phyloP scores from a whole-genome alignment of 305 asterid species.

The Solanum chacoense region DNA sequence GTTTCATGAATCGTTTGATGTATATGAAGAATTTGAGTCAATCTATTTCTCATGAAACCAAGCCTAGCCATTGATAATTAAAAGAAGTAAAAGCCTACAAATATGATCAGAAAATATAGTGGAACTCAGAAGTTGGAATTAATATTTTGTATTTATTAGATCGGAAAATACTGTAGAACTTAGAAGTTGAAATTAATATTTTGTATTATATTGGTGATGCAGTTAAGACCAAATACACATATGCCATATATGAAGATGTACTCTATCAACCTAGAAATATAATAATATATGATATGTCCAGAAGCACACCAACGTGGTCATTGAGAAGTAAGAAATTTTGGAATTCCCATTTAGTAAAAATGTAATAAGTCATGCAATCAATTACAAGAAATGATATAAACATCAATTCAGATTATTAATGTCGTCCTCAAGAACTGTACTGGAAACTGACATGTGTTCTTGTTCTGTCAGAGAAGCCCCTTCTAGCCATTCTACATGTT shows the following conservation, averaged over 20 bases:
- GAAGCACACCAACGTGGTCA: neutral
- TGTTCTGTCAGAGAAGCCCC: conserved; percentile 14
- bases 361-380: neutral
- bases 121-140: too few relatives aligned
- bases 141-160: too few relatives aligned
- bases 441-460: conserved; percentile 17
- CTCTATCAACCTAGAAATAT: neutral
- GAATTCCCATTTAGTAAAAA: neutral
- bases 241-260: neutral
- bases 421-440: neutral
- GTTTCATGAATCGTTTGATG: neutral
- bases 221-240: neutral
- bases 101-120: too few relatives aligned
- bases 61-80: neutral
- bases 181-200: too few relatives aligned
- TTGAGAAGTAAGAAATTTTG: neutral
- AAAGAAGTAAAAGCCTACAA: neutral
- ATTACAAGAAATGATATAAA: neutral
- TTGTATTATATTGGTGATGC: neutral
- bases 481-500: neutral
- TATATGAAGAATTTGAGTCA: neutral
- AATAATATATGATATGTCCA: neutral
- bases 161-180: too few relatives aligned
- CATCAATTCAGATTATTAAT: neutral
- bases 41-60: neutral